Evolutionary conservation across 2,329 filamentous ascomycete genomes (phyloP).

Genomic region (Pestalotiopsis sp.): DNA sequence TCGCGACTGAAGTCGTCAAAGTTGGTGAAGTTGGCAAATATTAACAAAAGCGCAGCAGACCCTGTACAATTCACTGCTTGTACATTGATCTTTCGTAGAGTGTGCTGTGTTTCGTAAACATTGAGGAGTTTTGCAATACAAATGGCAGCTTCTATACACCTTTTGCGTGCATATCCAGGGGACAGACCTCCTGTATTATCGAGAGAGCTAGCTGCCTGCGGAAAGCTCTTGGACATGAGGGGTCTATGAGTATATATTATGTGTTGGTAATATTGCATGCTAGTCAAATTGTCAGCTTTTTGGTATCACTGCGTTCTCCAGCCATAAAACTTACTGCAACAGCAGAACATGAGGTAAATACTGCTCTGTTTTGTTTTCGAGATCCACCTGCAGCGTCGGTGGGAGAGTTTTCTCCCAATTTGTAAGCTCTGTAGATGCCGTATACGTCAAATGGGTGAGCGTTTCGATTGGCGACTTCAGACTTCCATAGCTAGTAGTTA

Average conservation of each 20-base stretch:
- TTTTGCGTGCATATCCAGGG: conserved; percentile 6
- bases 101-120: conserved; percentile 18
- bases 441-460: not conserved
- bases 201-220: not conserved
- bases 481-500: not conserved
- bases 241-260: conserved; percentile 15
- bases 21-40: conserved; percentile 18
- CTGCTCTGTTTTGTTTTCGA: not conserved
- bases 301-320: not conserved
- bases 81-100: conserved; percentile 18
- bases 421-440: not conserved
- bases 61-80: conserved; percentile 20
- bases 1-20: conserved; percentile 14
- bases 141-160: conserved; percentile 23
- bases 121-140: conserved; percentile 21
- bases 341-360: not conserved
- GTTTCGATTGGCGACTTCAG: not conserved
- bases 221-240: conserved; percentile 11
- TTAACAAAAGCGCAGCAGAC: conserved; percentile 18
- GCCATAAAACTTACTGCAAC: not conserved
- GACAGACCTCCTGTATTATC: not conserved
- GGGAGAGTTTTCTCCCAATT: not conserved
- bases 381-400: not conserved
- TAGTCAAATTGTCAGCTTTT: not conserved
- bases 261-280: conserved; percentile 17